Base-by-base conservation (phyloP, 1,284 basidiomycete species). In the Cystobasidium sp. region DNA sequence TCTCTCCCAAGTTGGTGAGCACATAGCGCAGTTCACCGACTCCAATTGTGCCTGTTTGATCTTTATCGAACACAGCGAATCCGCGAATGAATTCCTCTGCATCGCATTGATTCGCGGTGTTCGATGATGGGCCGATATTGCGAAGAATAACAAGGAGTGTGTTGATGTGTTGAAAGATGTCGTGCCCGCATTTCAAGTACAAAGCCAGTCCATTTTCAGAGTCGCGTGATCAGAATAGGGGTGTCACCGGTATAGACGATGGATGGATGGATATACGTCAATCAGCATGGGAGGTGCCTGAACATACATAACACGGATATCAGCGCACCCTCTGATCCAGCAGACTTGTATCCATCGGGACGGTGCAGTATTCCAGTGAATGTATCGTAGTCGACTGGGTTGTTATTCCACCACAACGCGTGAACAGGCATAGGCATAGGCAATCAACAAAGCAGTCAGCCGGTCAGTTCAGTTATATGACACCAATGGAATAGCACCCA, bases 11-110 rank as follows among this genome's bases (percentile, higher is more conserved):
- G 81, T 94, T 93, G 16, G 95, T 98, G 55, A 98, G 87, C 52
- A 97, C 94, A 83, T 98, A 98, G 83, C 94, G 88, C 77, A 98
- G 87, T 84, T 88, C 87, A 65, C 94, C 94, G 37, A 91, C 93
- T 68, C 94, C 94, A 80, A 98, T 98, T 84, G 91, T 94, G 0
- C 96, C 96, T 80, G 97, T 97, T 55, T 93, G 94, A 77, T 97
- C 94, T 85, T 97, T 97, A 84, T 98, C 96, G 78, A 99, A 99
- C 20, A 99, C 96, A 81, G 98, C 95, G 88, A 99, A 99, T 9
- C 95, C 97, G 71, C 96, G 93, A 81, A 97, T 93, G 85, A 98
- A 99, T 82, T 99, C 96, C 86, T 98, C 96, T 95, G 24, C n/a
- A 39, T 44, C 14, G n/a, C 49, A 65, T 55, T 14, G 52, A 58